Evolutionary conservation across 2,329 filamentous ascomycete genomes (phyloP).

Genomic region (Cadophora malorum): DNA sequence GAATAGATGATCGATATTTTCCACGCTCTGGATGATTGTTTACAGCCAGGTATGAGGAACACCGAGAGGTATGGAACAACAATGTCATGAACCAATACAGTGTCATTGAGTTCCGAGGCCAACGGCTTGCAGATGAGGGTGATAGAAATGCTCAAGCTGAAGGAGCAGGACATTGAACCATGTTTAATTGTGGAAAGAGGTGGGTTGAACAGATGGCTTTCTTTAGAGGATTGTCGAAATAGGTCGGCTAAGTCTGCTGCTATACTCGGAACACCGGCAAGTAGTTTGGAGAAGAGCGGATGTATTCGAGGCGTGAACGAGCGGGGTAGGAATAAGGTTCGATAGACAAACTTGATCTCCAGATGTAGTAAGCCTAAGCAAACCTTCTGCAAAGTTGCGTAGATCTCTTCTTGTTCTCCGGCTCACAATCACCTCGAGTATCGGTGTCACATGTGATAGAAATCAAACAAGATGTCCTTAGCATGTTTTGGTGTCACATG

Average conservation of each 20-base stretch:
- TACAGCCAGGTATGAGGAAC: background rate
- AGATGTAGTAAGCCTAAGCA: background rate
- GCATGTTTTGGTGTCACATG: background rate
- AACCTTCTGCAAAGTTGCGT: background rate
- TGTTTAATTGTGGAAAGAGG: background rate
- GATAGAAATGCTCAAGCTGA: background rate
- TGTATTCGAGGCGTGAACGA: background rate
- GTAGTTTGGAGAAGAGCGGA: background rate
- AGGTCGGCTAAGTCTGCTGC: background rate
- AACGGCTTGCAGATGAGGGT: background rate
- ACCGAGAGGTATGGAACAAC: background rate
- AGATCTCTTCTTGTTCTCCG: constrained; percentile 2
- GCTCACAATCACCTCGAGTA: background rate
- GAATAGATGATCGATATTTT: no score
- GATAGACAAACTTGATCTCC: background rate
- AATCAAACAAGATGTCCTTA: background rate
- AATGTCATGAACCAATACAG: background rate
- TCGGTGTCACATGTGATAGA: background rate
- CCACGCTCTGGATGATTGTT: background rate
- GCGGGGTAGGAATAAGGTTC: constrained; percentile 11
- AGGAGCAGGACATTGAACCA: background rate
- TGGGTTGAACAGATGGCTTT: background rate
- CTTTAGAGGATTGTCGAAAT: background rate
- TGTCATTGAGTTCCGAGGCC: background rate
- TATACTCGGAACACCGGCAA: background rate